These are phyloP conservation scores for Apiospora marii DNA, from an alignment of 2,329 filamentous ascomycete species.

Conservation along the genomic window DNA sequence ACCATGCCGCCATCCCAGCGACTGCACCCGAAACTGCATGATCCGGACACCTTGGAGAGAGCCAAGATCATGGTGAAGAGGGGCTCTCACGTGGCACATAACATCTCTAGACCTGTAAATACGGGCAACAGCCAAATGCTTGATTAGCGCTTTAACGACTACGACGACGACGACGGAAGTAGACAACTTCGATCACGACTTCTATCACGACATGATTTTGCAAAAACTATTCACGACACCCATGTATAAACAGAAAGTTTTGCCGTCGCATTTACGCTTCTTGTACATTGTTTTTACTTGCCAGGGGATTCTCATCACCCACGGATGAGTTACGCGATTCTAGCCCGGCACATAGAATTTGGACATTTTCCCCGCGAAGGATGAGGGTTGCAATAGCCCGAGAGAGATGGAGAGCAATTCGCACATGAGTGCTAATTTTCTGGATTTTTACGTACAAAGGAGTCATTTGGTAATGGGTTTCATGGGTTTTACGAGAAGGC, in stretches of 20 bases:
- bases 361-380: neutral
- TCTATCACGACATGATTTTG: neutral
- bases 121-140: slow-evolving; percentile 29
- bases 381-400: neutral
- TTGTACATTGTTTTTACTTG: neutral
- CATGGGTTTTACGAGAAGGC: slow-evolving; percentile 1
- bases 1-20: slow-evolving; percentile 29
- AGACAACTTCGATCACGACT: neutral
- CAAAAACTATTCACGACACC: slow-evolving; percentile 3
- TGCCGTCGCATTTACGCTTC: slow-evolving; percentile 13
- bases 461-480: neutral
- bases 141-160: neutral
- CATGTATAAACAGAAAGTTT: slow-evolving; percentile 14
- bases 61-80: slow-evolving; percentile 10
- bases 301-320: neutral
- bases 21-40: slow-evolving; percentile 23
- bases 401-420: neutral
- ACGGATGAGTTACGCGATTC: neutral
- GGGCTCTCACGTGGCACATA: neutral
- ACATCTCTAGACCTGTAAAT: slow-evolving; percentile 28
- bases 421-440: neutral
- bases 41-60: slow-evolving; percentile 18
- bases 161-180: neutral
- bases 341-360: neutral
- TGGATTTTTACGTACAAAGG: slow-evolving; percentile 5